These are phyloP conservation scores for Pichia inconspicua DNA, from an alignment of 1,139 yeast genomes.

Conservation along the genomic window DNA sequence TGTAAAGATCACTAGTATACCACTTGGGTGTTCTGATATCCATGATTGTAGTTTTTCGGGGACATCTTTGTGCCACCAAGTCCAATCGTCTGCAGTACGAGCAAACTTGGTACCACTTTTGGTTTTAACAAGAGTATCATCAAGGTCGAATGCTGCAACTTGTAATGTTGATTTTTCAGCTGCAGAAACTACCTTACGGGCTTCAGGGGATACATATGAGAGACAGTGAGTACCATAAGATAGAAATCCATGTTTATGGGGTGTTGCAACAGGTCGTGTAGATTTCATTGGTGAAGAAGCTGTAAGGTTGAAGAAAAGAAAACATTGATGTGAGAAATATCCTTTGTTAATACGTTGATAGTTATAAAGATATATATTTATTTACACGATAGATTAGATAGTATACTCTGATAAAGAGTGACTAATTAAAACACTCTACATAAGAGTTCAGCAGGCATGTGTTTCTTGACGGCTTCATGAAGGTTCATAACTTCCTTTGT, in stretches of 20 bases:
- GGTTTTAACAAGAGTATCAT: conserved; percentile 59
- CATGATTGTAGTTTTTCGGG: conserved; percentile 5
- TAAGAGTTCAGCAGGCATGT: conserved; percentile 67
- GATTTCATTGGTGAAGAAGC: background rate
- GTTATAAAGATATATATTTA: background rate
- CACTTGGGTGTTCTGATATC: background rate
- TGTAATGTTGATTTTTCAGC: background rate
- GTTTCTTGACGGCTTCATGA: conserved; percentile 77
- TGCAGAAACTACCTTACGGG: background rate
- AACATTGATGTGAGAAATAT: background rate
- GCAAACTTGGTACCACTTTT: conserved; percentile 53
- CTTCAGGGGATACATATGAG: conserved; percentile 2
- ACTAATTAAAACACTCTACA: conserved; percentile 52
- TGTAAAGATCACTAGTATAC: conserved; percentile 55
- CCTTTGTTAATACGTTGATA: background rate
- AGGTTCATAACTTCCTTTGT: conserved; percentile 59
- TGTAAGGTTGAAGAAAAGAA: no score
- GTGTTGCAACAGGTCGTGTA: background rate
- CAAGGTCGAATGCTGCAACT: conserved; percentile 71
- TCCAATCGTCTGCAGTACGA: conserved; percentile 59
- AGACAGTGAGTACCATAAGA: conserved; percentile 15
- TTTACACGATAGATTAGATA: background rate
- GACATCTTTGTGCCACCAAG: conserved; percentile 35
- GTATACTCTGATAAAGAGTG: no score
- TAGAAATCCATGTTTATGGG: conserved; percentile 1